phyloP scores from a whole-genome alignment of 768 basidiomycete species.

The Rhizopogon vinicolor region DNA sequence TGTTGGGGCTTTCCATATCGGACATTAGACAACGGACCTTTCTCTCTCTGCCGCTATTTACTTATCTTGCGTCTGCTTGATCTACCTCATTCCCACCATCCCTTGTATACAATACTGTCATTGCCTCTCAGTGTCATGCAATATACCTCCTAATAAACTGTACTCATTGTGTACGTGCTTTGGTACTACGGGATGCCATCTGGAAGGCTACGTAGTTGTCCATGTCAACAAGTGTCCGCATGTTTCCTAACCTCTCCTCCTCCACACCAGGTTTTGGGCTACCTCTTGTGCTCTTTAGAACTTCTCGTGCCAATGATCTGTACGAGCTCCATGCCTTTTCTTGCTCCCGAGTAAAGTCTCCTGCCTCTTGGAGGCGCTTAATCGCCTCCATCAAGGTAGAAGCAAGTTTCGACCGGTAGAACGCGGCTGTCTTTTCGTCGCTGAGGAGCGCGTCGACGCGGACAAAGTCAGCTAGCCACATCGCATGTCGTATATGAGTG shows the following conservation, averaged over 20 bases:
- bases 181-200: conserved; percentile 23
- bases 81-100: neutral
- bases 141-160: conserved; percentile 2
- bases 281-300: conserved; percentile 10
- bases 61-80: conserved; percentile 1
- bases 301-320: conserved; percentile 13
- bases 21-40: conserved; percentile 2
- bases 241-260: conserved; percentile 21
- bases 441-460: conserved; percentile 35
- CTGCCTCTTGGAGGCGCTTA: conserved; percentile 25
- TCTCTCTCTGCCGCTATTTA: conserved; percentile 7
- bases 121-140: neutral
- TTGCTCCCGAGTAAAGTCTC: conserved; percentile 11
- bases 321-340: conserved; percentile 13
- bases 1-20: neutral
- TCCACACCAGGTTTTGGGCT: conserved; percentile 12
- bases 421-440: conserved; percentile 17
- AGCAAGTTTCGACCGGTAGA: conserved; percentile 47
- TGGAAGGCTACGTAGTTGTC: conserved; percentile 26
- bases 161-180: conserved; percentile 16
- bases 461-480: conserved; percentile 53
- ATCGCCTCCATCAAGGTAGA: conserved; percentile 38
- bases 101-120: conserved; percentile 8
- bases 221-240: conserved; percentile 15
- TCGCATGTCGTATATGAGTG: conserved; percentile 51